Base-by-base conservation (phyloP, 163 green algal genomes). In the Chlorella variabilis region DNA sequence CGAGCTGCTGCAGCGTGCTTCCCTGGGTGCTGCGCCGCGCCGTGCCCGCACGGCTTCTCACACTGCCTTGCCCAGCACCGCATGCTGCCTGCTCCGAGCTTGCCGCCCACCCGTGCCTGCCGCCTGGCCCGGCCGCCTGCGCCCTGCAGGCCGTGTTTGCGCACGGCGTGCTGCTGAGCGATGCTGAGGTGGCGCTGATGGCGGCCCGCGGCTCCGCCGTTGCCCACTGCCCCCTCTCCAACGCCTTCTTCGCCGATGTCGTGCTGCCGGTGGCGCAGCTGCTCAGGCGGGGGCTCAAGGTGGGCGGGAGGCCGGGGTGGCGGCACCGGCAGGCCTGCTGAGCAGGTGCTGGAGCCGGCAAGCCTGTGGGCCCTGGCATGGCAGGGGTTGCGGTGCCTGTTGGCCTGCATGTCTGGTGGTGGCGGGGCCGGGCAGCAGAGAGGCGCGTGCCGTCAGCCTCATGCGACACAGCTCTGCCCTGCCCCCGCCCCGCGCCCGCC, bases 201-300 rank as follows among this genome's bases (percentile, higher is more conserved):
- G 89, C 86, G 7, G 62, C 75, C 0, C 68, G 67, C 11, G 82
- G 88, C 25, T 87, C 90, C 20, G 84, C 85, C 6, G 78, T 95
- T 9, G 80, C 71, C 4, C 90, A 92, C 84, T 94, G 91, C 86
- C 91, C 91, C 11, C 88, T 94, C 7, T 86, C 59, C 62, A 94
- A 94, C 87, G 92, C 93, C 36, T 90, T 77, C 75, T 90, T 87
- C 83, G 85, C 77, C 0, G 82, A 86, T 38, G 33, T 48, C 3
- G 17, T 89, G 29, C 79, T 93, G 86, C 68, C 83, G 13, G 89
- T 65, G 89, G 82, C 59, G 23, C 17, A 48, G 70, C 80, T 83
- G 63, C 71, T 56, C 61, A 25, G 42, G 27, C 20, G 18, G 21
- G 83, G 83, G 20, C 77, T 87, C 31, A 84, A 78, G 65, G 76